Evolutionary conservation across 306 rosid genomes (phyloP).

Genomic region (Quillaja saponaria): DNA sequence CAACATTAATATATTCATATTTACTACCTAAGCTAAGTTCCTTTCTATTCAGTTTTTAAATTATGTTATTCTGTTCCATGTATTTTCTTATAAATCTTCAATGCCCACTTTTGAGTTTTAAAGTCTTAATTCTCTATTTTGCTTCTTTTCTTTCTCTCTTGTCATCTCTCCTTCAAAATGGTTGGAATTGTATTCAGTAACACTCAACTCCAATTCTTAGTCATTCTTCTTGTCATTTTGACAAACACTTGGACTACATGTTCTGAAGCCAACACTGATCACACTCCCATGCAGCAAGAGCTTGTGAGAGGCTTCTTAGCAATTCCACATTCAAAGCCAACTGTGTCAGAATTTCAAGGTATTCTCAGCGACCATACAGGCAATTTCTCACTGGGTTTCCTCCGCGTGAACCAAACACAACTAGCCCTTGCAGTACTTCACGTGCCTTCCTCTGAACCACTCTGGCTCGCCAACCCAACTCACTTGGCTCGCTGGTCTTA

Average conservation of each 20-base stretch:
- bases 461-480: slow-evolving; percentile 69
- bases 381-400: slow-evolving; percentile 78
- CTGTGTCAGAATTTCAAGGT: slow-evolving; percentile 57
- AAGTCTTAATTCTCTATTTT: neutral
- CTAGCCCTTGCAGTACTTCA: slow-evolving; percentile 69
- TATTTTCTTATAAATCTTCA: slow-evolving; percentile 21
- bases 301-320: slow-evolving; percentile 59
- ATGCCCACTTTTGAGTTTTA: slow-evolving; percentile 1
- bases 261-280: slow-evolving; percentile 12
- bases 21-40: neutral
- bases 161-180: slow-evolving; percentile 40
- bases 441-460: slow-evolving; percentile 54
- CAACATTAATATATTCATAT: neutral
- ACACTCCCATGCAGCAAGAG: slow-evolving; percentile 20
- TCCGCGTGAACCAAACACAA: slow-evolving; percentile 51
- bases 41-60: neutral
- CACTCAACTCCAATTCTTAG: slow-evolving; percentile 22
- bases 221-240: slow-evolving; percentile 27
- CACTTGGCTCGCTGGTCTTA: slow-evolving; percentile 51
- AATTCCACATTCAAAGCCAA: slow-evolving; percentile 43
- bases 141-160: neutral
- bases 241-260: slow-evolving; percentile 1
- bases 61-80: too few relatives aligned
- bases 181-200: slow-evolving; percentile 5
- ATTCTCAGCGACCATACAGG: slow-evolving; percentile 55